Conservation (phyloP, 345 rosid genomes). For the Punica granatum region DNA sequence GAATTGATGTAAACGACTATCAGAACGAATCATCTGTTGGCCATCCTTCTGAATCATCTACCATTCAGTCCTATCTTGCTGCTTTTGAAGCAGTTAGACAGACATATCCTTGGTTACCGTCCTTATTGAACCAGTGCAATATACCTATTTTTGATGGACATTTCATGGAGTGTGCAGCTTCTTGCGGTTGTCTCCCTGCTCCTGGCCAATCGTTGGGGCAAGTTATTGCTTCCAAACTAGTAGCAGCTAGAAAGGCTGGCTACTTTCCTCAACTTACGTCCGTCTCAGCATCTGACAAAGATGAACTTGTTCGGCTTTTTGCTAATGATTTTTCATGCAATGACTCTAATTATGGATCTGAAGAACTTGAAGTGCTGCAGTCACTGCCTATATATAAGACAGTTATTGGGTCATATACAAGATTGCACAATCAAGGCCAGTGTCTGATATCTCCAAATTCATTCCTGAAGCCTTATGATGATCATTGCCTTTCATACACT, state of each 20-base stretch:
- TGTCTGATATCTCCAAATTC: conserved; percentile 74
- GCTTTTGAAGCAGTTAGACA: conserved; percentile 45
- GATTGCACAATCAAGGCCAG: conserved; percentile 45
- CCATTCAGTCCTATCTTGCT: conserved; percentile 34
- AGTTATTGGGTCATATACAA: conserved; percentile 54
- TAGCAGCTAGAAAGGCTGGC: conserved; percentile 66
- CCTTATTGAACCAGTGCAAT: conserved; percentile 75
- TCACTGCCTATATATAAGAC: conserved; percentile 83
- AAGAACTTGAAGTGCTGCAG: conserved; percentile 65
- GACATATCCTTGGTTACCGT: conserved; percentile 69
- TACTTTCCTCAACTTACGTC: conserved; percentile 55
- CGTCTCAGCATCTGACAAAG: conserved; percentile 50
- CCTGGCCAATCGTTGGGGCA: conserved; percentile 66
- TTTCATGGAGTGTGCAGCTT: conserved; percentile 66
- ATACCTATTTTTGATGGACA: conserved; percentile 69
- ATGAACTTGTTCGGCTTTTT: conserved; percentile 68
- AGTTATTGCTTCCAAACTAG: conserved; percentile 79
- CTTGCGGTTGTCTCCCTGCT: conserved; percentile 60
- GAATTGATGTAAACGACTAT: conserved; percentile 23
- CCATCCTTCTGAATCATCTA: conserved; percentile 32
- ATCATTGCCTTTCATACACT: conserved; percentile 57
- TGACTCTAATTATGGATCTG: conserved; percentile 50
- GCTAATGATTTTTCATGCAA: conserved; percentile 58
- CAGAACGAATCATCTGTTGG: conserved; percentile 22
- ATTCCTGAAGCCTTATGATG: conserved; percentile 71